phyloP scores from a whole-genome alignment of 208 protist genomes.

The Wallacemonas rigidus region DNA sequence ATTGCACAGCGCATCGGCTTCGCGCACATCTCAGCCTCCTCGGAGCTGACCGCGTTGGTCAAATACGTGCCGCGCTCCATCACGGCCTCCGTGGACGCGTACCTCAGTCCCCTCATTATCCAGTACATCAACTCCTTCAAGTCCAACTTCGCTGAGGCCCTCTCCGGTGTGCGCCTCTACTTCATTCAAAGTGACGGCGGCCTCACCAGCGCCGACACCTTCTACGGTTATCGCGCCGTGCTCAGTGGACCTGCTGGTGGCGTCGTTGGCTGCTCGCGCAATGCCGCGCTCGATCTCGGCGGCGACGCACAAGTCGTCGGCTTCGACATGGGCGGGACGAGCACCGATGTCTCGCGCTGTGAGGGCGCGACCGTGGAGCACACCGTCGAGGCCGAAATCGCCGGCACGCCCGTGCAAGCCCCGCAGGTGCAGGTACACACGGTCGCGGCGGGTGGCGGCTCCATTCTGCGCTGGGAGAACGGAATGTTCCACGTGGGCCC shows the following conservation, averaged over 20 bases:
- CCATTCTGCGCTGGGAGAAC: slow-evolving; percentile 87
- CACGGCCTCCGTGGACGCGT: slow-evolving; percentile 95
- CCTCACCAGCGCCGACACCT: slow-evolving; percentile 85
- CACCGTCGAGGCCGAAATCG: slow-evolving; percentile 88
- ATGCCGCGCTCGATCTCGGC: slow-evolving; percentile 58
- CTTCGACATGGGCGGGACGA: slow-evolving; percentile 97
- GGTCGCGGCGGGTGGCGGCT: slow-evolving; percentile 96
- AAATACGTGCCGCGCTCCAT: slow-evolving; percentile 92
- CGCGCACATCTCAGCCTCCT: slow-evolving; percentile 90
- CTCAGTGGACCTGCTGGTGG: slow-evolving; percentile 95
- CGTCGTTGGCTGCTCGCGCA: slow-evolving; percentile 92
- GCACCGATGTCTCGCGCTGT: slow-evolving; percentile 93
- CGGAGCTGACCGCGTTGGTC: slow-evolving; percentile 92
- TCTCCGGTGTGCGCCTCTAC: slow-evolving; percentile 58
- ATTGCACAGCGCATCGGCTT: slow-evolving; percentile 91
- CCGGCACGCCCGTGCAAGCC: slow-evolving; percentile 88
- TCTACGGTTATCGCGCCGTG: slow-evolving; percentile 92
- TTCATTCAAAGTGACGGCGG: slow-evolving; percentile 95
- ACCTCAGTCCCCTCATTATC: slow-evolving; percentile 93
- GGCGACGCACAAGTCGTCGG: slow-evolving; percentile 67
- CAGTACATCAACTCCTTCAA: slow-evolving; percentile 82
- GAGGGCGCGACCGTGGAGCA: slow-evolving; percentile 76
- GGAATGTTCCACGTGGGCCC: slow-evolving; percentile 94
- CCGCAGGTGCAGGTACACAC: slow-evolving; percentile 96
- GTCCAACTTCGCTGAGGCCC: slow-evolving; percentile 46